These are phyloP conservation scores for Globisporangium paddicum DNA, from an alignment of 352 stramenopile genomes.

Conservation along the genomic window DNA sequence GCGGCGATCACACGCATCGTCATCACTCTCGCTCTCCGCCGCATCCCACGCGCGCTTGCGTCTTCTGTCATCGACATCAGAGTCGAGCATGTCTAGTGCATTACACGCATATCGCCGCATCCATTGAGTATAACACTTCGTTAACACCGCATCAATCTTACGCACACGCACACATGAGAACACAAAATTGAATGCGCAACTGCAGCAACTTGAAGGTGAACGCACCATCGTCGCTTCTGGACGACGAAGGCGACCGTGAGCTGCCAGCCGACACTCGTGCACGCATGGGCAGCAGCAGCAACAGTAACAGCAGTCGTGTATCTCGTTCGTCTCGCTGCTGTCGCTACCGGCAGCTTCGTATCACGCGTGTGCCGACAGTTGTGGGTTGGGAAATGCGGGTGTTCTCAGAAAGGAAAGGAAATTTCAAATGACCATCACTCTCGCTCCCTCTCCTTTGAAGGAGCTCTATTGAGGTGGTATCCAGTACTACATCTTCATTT, in stretches of 20 bases:
- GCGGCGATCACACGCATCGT: constrained; percentile 8
- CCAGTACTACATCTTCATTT: constrained; percentile 9
- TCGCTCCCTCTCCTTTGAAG: not conserved
- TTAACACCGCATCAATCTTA: not conserved
- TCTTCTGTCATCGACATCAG: not conserved
- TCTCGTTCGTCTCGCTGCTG: not conserved
- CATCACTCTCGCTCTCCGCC: not conserved
- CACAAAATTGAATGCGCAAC: not conserved
- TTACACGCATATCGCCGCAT: not conserved
- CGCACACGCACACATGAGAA: not conserved
- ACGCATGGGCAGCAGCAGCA: not conserved
- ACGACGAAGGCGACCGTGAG: not conserved
- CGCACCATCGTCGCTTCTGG: not conserved
- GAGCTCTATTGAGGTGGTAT: constrained; percentile 13
- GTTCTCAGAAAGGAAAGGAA: constrained; percentile 2
- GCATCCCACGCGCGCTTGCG: not conserved
- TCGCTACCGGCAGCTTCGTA: not conserved
- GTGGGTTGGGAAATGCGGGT: not conserved
- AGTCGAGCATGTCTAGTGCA: not conserved
- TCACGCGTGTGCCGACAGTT: not conserved
- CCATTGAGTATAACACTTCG: not conserved
- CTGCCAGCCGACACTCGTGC: not conserved
- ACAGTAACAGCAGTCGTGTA: not conserved
- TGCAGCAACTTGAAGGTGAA: not conserved
- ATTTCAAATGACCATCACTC: constrained; percentile 26